Base-by-base conservation (phyloP, 768 basidiomycete species). In the Tubosaeta sp. region DNA sequence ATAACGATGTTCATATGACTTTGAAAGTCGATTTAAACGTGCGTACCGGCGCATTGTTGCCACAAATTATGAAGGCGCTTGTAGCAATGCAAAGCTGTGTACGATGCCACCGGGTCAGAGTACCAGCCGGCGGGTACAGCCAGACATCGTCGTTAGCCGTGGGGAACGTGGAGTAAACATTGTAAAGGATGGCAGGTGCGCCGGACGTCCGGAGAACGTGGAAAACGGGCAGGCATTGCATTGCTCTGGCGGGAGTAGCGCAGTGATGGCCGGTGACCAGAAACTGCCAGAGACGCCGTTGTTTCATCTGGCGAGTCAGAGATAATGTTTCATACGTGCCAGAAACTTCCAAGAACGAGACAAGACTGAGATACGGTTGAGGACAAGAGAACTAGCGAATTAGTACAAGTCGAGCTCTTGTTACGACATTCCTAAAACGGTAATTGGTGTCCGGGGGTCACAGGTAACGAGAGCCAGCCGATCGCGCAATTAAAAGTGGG, bases 401-500 rank as follows among this genome's bases (percentile, higher is more conserved):
- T 34, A 10, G 32, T 6, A 32, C 32, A 32, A 11, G 10, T 10
- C 5, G 16, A 34, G 34, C 34, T 34, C 34, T 34, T 34, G 34
- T 46, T 19, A 46, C 45, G 45, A 46, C 19, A 34, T 12, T 26
- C 45, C 55, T 1, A 34, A 60, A 48, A 39, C 1, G 48, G 63
- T 4, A 55, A 7, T 4, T n/a, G 44, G 66, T 70, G 56, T 58
- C 55, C 34, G n/a, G 66, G 58, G 66, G 66, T 66, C 68, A 11
- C 10, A 12, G 0, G 16, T 1, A 1, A 12, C 45, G n/a, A 52
- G n/a, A 33, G 39, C 37, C 59, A 63, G 57, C 66, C 61, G 66
- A 64, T 55, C 48, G 59, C 41, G 41, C 50, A 47, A 32, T 62
- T 59, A 64, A 57, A 67, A 62, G 64, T 70, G 66, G 67, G 48